Conservation (phyloP, 306 rosid species). For the Mucuna pruriens region DNA sequence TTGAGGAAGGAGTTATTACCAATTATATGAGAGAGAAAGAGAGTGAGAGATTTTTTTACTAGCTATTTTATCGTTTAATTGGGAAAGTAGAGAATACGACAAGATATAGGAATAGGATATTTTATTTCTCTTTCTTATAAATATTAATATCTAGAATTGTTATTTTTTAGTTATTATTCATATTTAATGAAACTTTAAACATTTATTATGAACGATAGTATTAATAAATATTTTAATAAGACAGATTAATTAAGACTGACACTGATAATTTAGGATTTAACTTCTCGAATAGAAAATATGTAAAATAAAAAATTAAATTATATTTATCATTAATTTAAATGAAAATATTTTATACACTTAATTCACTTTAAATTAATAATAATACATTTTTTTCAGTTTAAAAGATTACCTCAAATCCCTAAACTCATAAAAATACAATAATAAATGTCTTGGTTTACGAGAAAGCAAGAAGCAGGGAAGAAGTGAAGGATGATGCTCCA, state of each 20-base stretch:
- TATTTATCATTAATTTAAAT: no score
- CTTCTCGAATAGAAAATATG: no score
- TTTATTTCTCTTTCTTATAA: background rate
- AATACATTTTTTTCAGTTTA: no score
- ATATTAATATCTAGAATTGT: background rate
- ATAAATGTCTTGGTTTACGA: no score
- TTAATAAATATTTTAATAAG: background rate
- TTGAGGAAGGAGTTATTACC: background rate
- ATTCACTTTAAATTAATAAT: background rate
- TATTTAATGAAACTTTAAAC: background rate
- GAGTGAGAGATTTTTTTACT: background rate
- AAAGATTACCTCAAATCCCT: background rate
- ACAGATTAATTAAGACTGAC: no score
- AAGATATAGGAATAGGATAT: background rate
- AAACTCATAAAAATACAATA: background rate
- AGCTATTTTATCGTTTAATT: background rate
- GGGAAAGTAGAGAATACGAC: background rate
- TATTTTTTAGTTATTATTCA: background rate
- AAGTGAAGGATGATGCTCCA: conserved; percentile 22
- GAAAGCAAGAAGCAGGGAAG: background rate
- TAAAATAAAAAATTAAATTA: no score
- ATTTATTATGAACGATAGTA: background rate
- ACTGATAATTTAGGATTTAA: no score
- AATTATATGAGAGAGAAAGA: background rate
- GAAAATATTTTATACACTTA: background rate